Conservation (phyloP, 805 yeast species). For the Zygosaccharomyces rouxii region DNA sequence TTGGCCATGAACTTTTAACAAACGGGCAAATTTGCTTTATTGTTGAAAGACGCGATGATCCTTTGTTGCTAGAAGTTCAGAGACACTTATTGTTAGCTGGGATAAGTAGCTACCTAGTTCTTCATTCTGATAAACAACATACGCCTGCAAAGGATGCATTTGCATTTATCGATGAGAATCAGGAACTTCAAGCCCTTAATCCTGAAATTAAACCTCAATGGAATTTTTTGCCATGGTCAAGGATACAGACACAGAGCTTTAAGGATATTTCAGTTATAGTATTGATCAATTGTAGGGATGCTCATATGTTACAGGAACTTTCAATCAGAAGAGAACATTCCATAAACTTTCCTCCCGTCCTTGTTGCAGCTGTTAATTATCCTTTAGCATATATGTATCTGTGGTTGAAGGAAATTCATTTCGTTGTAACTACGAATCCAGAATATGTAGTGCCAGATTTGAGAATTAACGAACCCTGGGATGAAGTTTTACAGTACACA, state of each 20-base stretch:
- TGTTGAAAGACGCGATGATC: slow-evolving; percentile 45
- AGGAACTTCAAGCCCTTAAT: slow-evolving; percentile 2
- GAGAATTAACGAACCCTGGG: slow-evolving; percentile 69
- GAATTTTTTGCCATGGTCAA: neutral
- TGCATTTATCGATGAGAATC: neutral
- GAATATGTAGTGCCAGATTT: slow-evolving; percentile 53
- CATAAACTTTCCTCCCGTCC: slow-evolving; percentile 2
- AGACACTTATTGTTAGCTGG: slow-evolving; percentile 81
- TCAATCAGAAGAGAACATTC: neutral
- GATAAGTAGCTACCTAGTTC: slow-evolving; percentile 23
- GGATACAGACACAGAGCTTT: neutral
- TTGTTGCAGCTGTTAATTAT: slow-evolving; percentile 1
- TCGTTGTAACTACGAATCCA: slow-evolving; percentile 74
- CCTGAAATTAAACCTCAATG: slow-evolving; percentile 1
- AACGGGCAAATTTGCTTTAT: slow-evolving; percentile 57
- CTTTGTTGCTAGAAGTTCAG: slow-evolving; percentile 60
- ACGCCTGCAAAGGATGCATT: neutral
- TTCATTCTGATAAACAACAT: neutral
- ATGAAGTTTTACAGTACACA: slow-evolving; percentile 49
- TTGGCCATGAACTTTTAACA: slow-evolving; percentile 65
- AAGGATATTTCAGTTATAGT: slow-evolving; percentile 2
- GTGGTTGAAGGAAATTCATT: slow-evolving; percentile 45
- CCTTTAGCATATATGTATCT: slow-evolving; percentile 3
- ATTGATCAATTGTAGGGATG: neutral
- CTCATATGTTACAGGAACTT: neutral